Percentiles rank a stretch among this genome's conserved stretches.
These are phyloP conservation scores for Phalaenopsis equestris DNA, from an alignment of 106 monocot genomes.

Conservation along the genomic window DNA sequence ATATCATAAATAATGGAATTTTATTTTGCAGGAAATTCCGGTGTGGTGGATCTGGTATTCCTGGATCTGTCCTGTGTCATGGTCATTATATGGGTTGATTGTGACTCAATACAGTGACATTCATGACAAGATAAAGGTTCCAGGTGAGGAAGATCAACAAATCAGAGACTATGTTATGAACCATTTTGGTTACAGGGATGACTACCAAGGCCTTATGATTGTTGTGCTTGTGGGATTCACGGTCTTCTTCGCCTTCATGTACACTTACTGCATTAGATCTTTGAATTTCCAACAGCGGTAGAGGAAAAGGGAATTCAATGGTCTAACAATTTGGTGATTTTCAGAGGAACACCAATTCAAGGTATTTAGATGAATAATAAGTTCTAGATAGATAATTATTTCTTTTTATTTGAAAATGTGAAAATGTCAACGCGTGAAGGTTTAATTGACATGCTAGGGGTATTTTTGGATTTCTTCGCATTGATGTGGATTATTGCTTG, in stretches of 20 bases:
- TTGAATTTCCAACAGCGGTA: slow-evolving; percentile 70
- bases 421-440: too few species aligned
- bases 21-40: slow-evolving; percentile 48
- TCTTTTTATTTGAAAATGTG: too few species aligned
- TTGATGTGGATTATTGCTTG: too few species aligned
- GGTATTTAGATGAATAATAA: too few species aligned
- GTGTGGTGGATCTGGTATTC: slow-evolving; percentile 78
- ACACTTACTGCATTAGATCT: slow-evolving; percentile 48
- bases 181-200: slow-evolving; percentile 39
- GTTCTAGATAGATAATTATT: too few species aligned
- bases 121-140: slow-evolving; percentile 34
- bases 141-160: slow-evolving; percentile 17
- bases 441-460: too few species aligned
- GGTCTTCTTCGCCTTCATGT: slow-evolving; percentile 58
- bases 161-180: slow-evolving; percentile 39
- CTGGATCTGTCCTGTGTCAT: slow-evolving; percentile 58
- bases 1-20: background rate
- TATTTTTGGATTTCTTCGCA: too few species aligned
- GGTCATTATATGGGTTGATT: slow-evolving; percentile 74
- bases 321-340: background rate
- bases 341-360: too few species aligned
- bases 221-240: slow-evolving; percentile 43
- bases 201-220: slow-evolving; percentile 47
- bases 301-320: background rate
- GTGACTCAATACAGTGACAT: slow-evolving; percentile 59